Evolutionary conservation across 441 rosid species (phyloP).

Genomic region (Pelargonium fulgidum): DNA sequence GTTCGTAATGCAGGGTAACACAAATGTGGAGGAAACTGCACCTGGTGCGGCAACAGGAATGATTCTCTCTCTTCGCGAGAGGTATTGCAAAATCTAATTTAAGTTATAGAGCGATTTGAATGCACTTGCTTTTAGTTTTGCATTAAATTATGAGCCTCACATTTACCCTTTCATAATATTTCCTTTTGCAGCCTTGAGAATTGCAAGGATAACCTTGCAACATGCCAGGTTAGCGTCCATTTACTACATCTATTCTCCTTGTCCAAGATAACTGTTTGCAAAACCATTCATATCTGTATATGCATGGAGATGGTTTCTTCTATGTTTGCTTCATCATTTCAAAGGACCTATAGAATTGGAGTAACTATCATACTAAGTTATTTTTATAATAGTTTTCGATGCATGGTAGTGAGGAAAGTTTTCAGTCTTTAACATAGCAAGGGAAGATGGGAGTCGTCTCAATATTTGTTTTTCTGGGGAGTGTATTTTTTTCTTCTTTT

Average conservation of each 20-base stretch:
- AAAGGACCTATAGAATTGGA: background rate
- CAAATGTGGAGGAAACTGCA: conserved; percentile 74
- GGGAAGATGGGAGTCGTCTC: background rate
- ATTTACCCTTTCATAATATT: conserved; percentile 12
- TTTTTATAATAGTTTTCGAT: background rate
- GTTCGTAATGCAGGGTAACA: conserved; percentile 37
- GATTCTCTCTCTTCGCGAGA: conserved; percentile 87
- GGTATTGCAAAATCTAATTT: conserved; percentile 33
- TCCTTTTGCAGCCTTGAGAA: conserved; percentile 66
- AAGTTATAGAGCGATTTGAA: background rate
- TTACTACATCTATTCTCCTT: conserved; percentile 9
- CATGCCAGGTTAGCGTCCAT: conserved; percentile 59
- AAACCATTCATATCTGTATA: background rate
- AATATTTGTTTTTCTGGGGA: background rate
- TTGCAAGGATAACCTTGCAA: conserved; percentile 63
- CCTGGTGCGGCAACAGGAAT: conserved; percentile 73
- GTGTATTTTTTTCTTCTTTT: background rate
- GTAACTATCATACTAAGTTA: background rate
- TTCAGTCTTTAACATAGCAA: background rate
- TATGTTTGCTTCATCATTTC: background rate
- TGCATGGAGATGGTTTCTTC: background rate
- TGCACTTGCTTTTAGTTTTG: conserved; percentile 1
- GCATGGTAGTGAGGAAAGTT: background rate
- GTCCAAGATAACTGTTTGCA: background rate
- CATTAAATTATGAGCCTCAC: background rate